Conservation (phyloP, 2,329 filamentous ascomycete genomes). For the Gyromitra esculenta region DNA sequence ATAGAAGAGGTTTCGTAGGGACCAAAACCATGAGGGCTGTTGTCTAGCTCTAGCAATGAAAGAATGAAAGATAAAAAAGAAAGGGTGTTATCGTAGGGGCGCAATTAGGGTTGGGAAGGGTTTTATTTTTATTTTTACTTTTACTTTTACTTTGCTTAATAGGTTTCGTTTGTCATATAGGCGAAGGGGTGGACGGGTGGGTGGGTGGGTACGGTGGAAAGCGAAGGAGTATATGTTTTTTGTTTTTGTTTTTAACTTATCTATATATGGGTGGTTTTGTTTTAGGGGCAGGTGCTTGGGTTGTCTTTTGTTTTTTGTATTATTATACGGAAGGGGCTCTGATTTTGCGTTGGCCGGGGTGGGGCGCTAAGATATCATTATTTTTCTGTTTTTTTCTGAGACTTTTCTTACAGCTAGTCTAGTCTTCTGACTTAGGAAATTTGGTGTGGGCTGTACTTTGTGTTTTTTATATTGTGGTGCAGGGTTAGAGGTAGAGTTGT, state of each 20-base stretch:
- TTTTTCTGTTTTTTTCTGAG: neutral
- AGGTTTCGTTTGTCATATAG: neutral
- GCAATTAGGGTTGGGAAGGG: neutral
- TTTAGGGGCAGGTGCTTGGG: slow-evolving; percentile 3
- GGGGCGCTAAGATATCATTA: neutral
- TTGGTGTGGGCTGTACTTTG: too few species aligned
- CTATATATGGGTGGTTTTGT: neutral
- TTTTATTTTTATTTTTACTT: neutral
- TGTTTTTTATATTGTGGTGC: too few species aligned
- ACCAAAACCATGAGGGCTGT: slow-evolving; percentile 60
- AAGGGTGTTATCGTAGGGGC: neutral
- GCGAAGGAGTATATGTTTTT: neutral
- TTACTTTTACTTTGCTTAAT: neutral
- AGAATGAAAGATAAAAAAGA: neutral
- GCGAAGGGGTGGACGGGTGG: neutral
- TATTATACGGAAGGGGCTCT: neutral
- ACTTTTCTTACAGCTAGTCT: neutral
- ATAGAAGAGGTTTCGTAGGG: slow-evolving; percentile 88
- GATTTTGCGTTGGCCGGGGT: neutral
- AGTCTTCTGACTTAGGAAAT: neutral
- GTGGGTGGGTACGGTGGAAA: neutral
- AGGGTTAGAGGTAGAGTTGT: too few species aligned
- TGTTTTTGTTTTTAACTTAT: too few species aligned
- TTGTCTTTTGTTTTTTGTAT: slow-evolving; percentile 3
- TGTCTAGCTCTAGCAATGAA: slow-evolving; percentile 5